Conservation (phyloP, 2,329 filamentous ascomycete genomes). For the Penicillium sp. region DNA sequence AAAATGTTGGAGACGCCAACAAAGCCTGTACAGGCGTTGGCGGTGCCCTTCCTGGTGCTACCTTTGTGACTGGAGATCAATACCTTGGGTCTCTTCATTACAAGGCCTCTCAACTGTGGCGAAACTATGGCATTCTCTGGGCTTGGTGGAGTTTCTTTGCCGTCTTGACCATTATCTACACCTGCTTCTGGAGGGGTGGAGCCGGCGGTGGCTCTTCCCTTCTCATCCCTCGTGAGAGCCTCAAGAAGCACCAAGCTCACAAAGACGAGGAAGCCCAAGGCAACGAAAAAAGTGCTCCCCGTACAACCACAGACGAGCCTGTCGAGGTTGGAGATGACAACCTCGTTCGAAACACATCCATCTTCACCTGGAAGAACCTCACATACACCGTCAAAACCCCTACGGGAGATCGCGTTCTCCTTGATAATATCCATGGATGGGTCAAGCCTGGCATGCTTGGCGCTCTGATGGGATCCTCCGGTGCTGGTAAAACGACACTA, state of each 20-base stretch:
- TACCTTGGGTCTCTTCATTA: constrained; percentile 59
- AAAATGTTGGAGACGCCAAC: constrained; percentile 8
- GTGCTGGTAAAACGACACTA: constrained; percentile 73
- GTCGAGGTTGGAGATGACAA: constrained; percentile 32
- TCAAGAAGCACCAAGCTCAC: constrained; percentile 41
- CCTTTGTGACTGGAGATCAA: constrained; percentile 54
- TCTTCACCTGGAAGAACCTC: constrained; percentile 73
- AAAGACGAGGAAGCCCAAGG: constrained; percentile 57
- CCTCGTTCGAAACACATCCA: constrained; percentile 62
- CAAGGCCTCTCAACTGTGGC: constrained; percentile 53
- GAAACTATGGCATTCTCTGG: constrained; percentile 62
- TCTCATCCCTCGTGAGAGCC: constrained; percentile 61
- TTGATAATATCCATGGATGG: constrained; percentile 70
- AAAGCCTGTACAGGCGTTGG: constrained; percentile 52
- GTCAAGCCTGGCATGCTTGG: constrained; percentile 75
- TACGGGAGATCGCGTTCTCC: constrained; percentile 53
- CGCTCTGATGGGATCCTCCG: constrained; percentile 74
- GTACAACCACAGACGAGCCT: constrained; percentile 14
- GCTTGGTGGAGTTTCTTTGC: constrained; percentile 63
- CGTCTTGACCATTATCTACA: constrained; percentile 57
- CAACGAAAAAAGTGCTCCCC: constrained; percentile 24
- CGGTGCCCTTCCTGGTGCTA: constrained; percentile 52
- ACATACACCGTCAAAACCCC: constrained; percentile 66
- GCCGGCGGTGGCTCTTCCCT: constrained; percentile 55
- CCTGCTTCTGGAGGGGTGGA: constrained; percentile 55